Evolutionary conservation across 2,329 filamentous ascomycete species (phyloP).

Genomic region (Tolypocladium guangdongense): DNA sequence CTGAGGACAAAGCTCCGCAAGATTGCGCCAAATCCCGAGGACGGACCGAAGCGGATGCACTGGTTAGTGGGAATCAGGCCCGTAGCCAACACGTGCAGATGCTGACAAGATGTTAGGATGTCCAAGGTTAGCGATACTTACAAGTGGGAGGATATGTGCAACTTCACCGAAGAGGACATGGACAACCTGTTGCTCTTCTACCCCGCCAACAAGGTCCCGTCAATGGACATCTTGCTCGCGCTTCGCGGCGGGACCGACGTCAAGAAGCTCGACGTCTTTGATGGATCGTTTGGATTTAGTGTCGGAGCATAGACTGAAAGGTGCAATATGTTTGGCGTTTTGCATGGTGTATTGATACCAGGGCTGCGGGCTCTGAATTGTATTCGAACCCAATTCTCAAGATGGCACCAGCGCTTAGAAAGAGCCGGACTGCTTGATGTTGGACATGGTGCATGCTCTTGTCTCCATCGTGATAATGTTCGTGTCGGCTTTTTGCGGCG

Average conservation of each 20-base stretch:
- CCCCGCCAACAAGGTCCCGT: conserved; percentile 40
- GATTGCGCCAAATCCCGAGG: conserved; percentile 58
- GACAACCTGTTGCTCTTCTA: conserved; percentile 72
- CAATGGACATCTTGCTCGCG: conserved; percentile 41
- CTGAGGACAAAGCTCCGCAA: conserved; percentile 69
- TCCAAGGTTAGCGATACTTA: conserved; percentile 81
- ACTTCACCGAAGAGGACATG: conserved; percentile 77
- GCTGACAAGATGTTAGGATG: conserved; percentile 51
- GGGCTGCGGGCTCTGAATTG: not conserved
- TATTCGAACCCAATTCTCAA: not conserved
- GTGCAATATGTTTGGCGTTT: not conserved
- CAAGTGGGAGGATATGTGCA: conserved; percentile 72
- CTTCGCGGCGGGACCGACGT: conserved; percentile 36
- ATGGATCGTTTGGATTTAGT: conserved; percentile 49
- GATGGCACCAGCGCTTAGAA: too few species aligned
- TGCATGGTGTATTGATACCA: not conserved
- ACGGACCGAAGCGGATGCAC: conserved; percentile 80
- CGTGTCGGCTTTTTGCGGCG: too few species aligned
- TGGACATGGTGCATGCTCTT: too few species aligned
- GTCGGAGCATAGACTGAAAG: conserved; percentile 26
- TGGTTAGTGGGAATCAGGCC: conserved; percentile 45
- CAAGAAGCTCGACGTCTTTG: conserved; percentile 42
- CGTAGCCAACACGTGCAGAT: not conserved
- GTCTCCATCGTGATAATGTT: too few species aligned
- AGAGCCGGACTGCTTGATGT: too few species aligned